Conservation (phyloP, 495 filamentous ascomycete genomes). For the Podospora bellae-mahoneyi region DNA sequence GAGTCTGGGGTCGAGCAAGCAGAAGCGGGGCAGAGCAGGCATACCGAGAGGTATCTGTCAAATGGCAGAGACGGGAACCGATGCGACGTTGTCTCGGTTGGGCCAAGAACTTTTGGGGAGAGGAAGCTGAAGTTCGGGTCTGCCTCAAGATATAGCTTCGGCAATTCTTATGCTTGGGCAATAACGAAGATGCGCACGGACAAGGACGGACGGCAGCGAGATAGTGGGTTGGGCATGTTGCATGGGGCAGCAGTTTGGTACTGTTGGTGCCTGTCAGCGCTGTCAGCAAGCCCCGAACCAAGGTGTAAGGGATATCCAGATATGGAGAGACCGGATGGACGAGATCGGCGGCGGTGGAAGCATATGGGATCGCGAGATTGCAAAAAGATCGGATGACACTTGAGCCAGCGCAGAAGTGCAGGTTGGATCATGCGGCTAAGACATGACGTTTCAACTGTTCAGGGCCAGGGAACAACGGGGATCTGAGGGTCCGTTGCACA, state of each 20-base stretch:
- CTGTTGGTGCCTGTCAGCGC: conserved; percentile 1
- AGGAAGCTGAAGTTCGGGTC: background rate
- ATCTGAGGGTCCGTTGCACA: conserved; percentile 2
- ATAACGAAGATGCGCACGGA: background rate
- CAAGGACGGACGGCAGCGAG: background rate
- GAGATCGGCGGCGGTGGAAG: background rate
- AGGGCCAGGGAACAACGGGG: background rate
- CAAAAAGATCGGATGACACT: background rate
- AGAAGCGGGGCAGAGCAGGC: background rate
- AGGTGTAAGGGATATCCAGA: background rate
- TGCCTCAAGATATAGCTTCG: background rate
- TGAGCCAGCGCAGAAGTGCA: background rate
- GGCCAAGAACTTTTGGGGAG: background rate
- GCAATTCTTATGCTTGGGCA: conserved; percentile 3
- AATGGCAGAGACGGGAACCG: background rate
- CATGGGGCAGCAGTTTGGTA: background rate
- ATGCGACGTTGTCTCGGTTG: background rate
- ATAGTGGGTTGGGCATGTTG: background rate
- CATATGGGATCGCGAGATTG: background rate
- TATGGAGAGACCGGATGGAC: background rate
- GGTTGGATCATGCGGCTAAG: conserved; percentile 1
- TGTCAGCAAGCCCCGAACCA: conserved; percentile 6
- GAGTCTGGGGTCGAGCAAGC: conserved; percentile 3
- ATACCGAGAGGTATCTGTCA: background rate
- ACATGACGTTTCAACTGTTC: background rate